phyloP scores from a whole-genome alignment of 2,329 filamentous ascomycete genomes.

The Monosporascus sp. region DNA sequence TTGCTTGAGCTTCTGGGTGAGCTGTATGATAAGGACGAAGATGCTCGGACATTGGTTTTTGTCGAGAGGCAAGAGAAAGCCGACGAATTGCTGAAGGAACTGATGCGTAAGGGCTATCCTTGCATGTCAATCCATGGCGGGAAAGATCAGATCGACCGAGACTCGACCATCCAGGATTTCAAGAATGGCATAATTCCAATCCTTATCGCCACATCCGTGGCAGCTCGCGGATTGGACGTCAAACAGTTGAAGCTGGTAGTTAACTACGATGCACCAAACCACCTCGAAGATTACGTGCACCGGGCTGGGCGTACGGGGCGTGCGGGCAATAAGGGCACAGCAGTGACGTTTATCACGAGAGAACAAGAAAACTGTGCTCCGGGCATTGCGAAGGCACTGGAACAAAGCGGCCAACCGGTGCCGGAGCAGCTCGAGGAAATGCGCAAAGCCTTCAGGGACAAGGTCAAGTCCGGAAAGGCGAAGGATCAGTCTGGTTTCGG shows the following conservation, averaged over 20 bases:
- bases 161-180: conserved; percentile 89
- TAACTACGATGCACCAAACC: conserved; percentile 91
- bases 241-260: conserved; percentile 94
- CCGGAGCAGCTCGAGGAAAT: conserved; percentile 64
- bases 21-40: conserved; percentile 80
- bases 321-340: conserved; percentile 89
- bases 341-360: conserved; percentile 87
- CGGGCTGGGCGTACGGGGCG: conserved; percentile 89
- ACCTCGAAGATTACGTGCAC: conserved; percentile 95
- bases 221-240: conserved; percentile 89
- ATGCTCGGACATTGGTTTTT: conserved; percentile 84
- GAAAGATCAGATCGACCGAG: conserved; percentile 88
- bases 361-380: conserved; percentile 88
- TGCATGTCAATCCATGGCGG: conserved; percentile 93
- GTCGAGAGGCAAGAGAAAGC: conserved; percentile 89
- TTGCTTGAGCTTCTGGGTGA: conserved; percentile 83
- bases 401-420: conserved; percentile 80
- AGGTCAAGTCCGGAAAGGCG: conserved; percentile 87
- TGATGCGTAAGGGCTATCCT: conserved; percentile 79
- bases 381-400: conserved; percentile 86
- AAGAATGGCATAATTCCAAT: conserved; percentile 87
- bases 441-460: conserved; percentile 72
- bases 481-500: conserved; percentile 89
- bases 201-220: conserved; percentile 90
- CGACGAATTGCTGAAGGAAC: conserved; percentile 70